Base-by-base conservation (phyloP, 2,329 filamentous ascomycete species). In the Fusarium equiseti region DNA sequence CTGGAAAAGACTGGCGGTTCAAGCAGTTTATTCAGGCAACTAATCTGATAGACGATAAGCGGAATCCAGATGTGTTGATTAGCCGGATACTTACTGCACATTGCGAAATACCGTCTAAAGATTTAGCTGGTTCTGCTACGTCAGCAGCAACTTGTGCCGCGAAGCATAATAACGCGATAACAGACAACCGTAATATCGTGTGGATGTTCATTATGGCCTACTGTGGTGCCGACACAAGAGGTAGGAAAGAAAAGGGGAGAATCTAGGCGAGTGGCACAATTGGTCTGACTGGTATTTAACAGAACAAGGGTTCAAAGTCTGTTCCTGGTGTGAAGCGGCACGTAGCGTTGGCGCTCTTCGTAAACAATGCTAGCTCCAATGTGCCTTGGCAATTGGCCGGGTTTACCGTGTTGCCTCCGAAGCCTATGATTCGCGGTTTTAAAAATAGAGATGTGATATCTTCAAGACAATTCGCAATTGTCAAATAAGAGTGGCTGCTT, bases 21-120 rank as follows among this genome's bases (percentile, higher is more conserved):
- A 18, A 38, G 32, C 3, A 8, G 9, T 5, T 18, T 10, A 10
- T 38, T 4, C 9, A 38, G 16, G 32, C 32, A 38, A 18, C 2
- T 18, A 38, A 38, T 38, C 32, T 38, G 9, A 11, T 38, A 15
- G 2, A 8, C 1, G 29, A 31, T 31, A 15, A 31, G 29, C 29
- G 29, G 8, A 31, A 0, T 3, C 13, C 6, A 15, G 7, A 31
- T 15, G 1, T 6, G 1, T 7, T 15, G 6, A 7, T 13, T 31
- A 15, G 2, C 11, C 11, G 1, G 29, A 8, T n/a, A 38, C 32
- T 38, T n/a, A 38, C 32, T 38, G 16, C 32, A 38, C 32, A 38
- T 38, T n/a, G 32, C 1, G 32, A 11, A 18, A 38, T 9, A 6
- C 3, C 16, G 11, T 38, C 32, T 10, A 10, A 10, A 18, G 5